Evolutionary conservation across 2,329 filamentous ascomycete genomes (phyloP), one percentile per base, ranked within the genome.

Genomic region (Zasmidium citrigriseum): DNA sequence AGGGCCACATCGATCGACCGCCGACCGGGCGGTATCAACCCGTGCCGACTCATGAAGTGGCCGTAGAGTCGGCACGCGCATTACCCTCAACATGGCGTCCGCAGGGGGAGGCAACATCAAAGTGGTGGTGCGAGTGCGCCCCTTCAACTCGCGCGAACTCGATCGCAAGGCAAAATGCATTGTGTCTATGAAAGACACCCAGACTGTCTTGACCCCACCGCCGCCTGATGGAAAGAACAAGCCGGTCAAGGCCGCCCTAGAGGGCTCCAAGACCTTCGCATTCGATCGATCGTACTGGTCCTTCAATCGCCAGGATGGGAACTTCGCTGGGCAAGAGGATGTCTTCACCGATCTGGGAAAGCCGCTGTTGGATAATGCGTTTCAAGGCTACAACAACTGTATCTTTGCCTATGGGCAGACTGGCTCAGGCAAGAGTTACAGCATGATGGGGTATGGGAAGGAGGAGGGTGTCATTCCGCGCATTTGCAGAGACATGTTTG

Each of bases 391-490:
- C 80, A 98, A 99, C 82, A 99, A 98, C 76, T 99, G 95, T 82
- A 99, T 99, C 72, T 99, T 99, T 74, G 95, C 95, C 14, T 99
- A 99, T 73, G 95, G 95, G 18, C 95, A 99, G 80, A 99, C 95
- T 1, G 95, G 95, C 67, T 98, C 95, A 1, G 95, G 95, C 77
- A 99, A 99, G 79, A 97, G 92, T 16, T 99, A 99, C 76, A 97
- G 93, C 27, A 99, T 99, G 93, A 99, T 99, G 95, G 95, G 95
- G 50, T 99, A 98, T 77, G 95, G 95, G 54, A 89, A 93, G 70
- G 93, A 99, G 72, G 85, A 92, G 58, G 95, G 95, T 75, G 95
- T 99, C 64, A 98, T 98, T 62, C 95, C 96, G 47, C 90, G 87
- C 70, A 99, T 99, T 78, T 99, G 95, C 75, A 90, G 95, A 78